Base-by-base conservation (phyloP, 352 stramenopile genomes). In the Phytopythium delawarense region DNA sequence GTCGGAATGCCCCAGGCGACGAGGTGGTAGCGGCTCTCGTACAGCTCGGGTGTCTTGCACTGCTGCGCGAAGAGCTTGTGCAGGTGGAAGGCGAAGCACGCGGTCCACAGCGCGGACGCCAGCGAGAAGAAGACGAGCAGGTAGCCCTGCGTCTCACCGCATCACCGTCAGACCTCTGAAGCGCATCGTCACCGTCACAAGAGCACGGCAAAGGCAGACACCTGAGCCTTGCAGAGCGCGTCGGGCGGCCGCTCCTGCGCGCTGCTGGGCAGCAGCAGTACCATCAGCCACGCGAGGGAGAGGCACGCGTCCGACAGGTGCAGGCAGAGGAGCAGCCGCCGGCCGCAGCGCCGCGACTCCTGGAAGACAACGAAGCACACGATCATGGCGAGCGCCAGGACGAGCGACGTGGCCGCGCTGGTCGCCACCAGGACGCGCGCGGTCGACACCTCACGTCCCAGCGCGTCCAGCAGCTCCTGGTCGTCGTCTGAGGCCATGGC, bases 61-160 rank as follows among this genome's bases (percentile, higher is more conserved):
- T 63, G 59, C 18, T 72, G 74, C 2, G 69, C 69, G 3, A 92
- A 66, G 57, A 92, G 75, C 59, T 89, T 80, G 65, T 85, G 88
- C 32, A 92, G 69, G 60, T 92, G 79, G 63, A 87, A 91, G 1
- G 81, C 79, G 61, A 92, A 92, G 63, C 83, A 89, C n/a, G 66
- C 76, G 12, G 79, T 88, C 83, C 83, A 92, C 12, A 89, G 49
- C 42, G 78, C 83, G 21, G 83, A 91, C n/a, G 81, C 69, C 20
- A 92, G 62, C 39, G 70, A 63, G 59, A 89, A 91, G 52, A 91
- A 91, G 21, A 89, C 69, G 18, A 92, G 59, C 45, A 77, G 39
- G 63, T 89, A 89, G 23, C 81, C 79, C 72, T 92, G 25, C 1
- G 34, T 23, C 28, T 21, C 50, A 46, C 48, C 32, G 37, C n/a